A percentile compares a stretch with the other conserved stretches of the same genome.
Conservation (phyloP, 1,284 basidiomycete genomes). For the Papiliotrema fonsecae region DNA sequence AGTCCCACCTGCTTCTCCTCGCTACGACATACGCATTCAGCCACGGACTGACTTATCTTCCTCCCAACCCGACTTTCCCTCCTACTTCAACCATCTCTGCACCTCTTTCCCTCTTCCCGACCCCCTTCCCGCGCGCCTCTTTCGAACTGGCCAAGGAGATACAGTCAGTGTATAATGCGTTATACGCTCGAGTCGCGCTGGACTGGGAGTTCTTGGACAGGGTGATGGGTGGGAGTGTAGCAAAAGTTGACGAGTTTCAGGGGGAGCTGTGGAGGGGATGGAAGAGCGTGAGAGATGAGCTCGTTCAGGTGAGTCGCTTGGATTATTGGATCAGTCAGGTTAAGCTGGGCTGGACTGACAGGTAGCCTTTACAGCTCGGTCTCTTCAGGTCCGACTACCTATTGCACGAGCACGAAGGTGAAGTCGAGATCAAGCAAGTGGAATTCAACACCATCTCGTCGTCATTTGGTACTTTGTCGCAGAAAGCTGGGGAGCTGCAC, state of each 20-base stretch:
- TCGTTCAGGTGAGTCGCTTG: constrained; percentile 40
- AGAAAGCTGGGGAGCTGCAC: constrained; percentile 70
- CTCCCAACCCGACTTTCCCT: constrained; percentile 58
- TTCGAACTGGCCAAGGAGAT: constrained; percentile 65
- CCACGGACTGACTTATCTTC: constrained; percentile 78
- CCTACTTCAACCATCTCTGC: constrained; percentile 78
- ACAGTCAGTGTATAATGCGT: constrained; percentile 73
- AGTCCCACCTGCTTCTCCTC: constrained; percentile 57
- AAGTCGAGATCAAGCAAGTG: constrained; percentile 76
- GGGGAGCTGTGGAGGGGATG: constrained; percentile 80
- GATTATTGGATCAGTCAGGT: not conserved
- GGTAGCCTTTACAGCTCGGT: constrained; percentile 77
- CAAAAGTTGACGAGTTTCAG: constrained; percentile 81
- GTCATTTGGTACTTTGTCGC: constrained; percentile 80
- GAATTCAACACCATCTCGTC: constrained; percentile 97
- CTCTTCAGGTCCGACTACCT: constrained; percentile 96
- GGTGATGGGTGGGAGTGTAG: constrained; percentile 78
- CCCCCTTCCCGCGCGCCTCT: constrained; percentile 71
- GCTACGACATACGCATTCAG: constrained; percentile 81
- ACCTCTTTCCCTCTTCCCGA: constrained; percentile 79
- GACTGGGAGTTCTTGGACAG: constrained; percentile 73
- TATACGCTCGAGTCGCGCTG: constrained; percentile 79
- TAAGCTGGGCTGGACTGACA: constrained; percentile 10
- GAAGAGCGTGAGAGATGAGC: constrained; percentile 65
- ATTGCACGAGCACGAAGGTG: constrained; percentile 56